Evolutionary conservation across 2,329 filamentous ascomycete species (phyloP), one percentile per base, ranked within the genome.

Genomic region (Leptographium galeiforme): DNA sequence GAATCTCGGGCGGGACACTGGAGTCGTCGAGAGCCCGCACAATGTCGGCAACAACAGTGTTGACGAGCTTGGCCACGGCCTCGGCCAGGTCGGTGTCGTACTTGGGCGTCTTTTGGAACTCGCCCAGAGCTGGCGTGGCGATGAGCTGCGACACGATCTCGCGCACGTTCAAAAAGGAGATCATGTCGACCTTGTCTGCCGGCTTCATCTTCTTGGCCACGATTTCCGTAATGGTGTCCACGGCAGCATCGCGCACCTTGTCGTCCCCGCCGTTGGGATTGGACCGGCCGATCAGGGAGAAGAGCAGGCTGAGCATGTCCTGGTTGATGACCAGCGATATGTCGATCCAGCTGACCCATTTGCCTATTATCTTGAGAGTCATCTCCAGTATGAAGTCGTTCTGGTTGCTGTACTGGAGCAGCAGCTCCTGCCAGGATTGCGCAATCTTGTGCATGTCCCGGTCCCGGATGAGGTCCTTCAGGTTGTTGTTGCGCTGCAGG

Each of bases 261-360:
- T 94, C 89, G 69, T 86, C 74, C 62, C 80, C 70, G 62, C 81
- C 70, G 62, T 75, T 69, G 58, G 76, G 64, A 66, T 81, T 77
- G 63, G 81, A 74, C 67, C 84, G 85, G n/a, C 87, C 88, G 53
- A 95, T 85, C 58, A 97, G 80, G 59, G 93, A 86, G 63, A 96
- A 84, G 55, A 98, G 76, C 49, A 89, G 78, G 64, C 79, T 82
- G 62, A 97, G 81, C 78, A 95, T 93, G 52, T 84, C 80, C 64
- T 90, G 81, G 67, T 94, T 95, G 62, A 98, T 88, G 46, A 98
- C 83, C 54, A 98, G 75, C 50, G 86, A 87, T 62, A 98, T 97
- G 64, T 97, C 93, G 63, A 94, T 95, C 93, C 93, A 98, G 76
- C 89, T 94, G 56, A 95, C 89, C 91, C 93, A 98, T 67, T 91